phyloP scores from a whole-genome alignment of 768 basidiomycete genomes.

The Lactifluus subvellereus region DNA sequence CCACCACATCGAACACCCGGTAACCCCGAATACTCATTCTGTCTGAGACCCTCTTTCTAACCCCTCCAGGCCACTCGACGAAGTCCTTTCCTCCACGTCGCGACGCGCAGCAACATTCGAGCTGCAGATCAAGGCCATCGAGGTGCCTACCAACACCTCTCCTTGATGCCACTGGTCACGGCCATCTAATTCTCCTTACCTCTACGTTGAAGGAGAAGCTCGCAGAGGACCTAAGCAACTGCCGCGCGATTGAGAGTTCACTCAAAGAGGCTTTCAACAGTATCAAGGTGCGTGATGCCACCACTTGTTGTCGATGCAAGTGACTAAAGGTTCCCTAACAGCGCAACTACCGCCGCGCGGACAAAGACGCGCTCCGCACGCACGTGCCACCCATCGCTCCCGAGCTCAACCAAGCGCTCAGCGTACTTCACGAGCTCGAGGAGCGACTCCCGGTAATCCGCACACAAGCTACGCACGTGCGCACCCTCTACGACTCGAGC shows the following conservation, averaged over 20 bases:
- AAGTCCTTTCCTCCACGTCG: constrained; percentile 2
- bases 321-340: constrained; percentile 27
- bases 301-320: background rate
- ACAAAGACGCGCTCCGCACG: constrained; percentile 45
- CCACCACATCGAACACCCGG: background rate
- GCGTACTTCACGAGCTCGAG: constrained; percentile 51
- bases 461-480: constrained; percentile 54
- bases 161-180: background rate
- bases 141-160: background rate
- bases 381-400: constrained; percentile 58
- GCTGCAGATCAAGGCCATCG: constrained; percentile 14
- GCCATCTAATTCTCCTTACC: too few species aligned
- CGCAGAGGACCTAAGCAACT: constrained; percentile 66
- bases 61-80: background rate
- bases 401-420: constrained; percentile 57
- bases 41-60: background rate
- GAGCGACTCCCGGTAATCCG: constrained; percentile 56
- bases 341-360: constrained; percentile 56
- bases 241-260: constrained; percentile 63
- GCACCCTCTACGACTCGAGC: constrained; percentile 65
- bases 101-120: constrained; percentile 14
- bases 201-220: constrained; percentile 48
- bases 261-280: constrained; percentile 58
- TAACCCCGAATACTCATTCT: background rate
- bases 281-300: constrained; percentile 45